Conservation (phyloP, 441 rosid species). For the Metrosideros polymorpha region DNA sequence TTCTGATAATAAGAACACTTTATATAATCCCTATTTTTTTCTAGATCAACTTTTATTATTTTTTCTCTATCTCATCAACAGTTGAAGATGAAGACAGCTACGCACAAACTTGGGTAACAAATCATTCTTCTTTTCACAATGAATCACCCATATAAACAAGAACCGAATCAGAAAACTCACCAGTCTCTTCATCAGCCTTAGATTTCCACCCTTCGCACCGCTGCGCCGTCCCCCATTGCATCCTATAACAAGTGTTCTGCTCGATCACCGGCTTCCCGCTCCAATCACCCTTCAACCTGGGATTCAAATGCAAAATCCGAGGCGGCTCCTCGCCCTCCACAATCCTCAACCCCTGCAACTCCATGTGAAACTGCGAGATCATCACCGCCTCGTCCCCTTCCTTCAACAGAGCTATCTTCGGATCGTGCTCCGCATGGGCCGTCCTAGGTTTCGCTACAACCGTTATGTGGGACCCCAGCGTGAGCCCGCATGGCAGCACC, state of each 20-base stretch:
- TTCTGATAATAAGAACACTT: not conserved
- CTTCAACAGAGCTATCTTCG: conserved; percentile 40
- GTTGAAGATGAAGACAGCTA: not conserved
- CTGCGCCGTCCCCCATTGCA: conserved; percentile 88
- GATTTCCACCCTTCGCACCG: conserved; percentile 85
- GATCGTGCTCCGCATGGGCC: conserved; percentile 59
- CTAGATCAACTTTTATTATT: not conserved
- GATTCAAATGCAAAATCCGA: conserved; percentile 81
- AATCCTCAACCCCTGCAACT: conserved; percentile 73
- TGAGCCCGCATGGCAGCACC: conserved; percentile 84
- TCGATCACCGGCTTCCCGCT: conserved; percentile 91
- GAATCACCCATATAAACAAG: not conserved
- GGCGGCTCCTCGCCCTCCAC: conserved; percentile 97
- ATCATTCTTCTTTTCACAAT: not conserved
- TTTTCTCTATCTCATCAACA: not conserved
- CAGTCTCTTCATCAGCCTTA: conserved; percentile 75
- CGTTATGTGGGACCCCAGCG: conserved; percentile 80
- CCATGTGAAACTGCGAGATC: conserved; percentile 92
- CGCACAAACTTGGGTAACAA: not conserved
- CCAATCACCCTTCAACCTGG: conserved; percentile 92
- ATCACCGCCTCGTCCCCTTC: conserved; percentile 35
- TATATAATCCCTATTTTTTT: not conserved
- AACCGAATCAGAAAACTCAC: conserved; percentile 22
- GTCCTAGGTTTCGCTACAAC: conserved; percentile 71
- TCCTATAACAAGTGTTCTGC: conserved; percentile 89